A percentile compares a stretch with the other conserved stretches of the same genome.
Evolutionary conservation across 345 rosid genomes (phyloP).

Genomic region (Sisymbrium irio): DNA sequence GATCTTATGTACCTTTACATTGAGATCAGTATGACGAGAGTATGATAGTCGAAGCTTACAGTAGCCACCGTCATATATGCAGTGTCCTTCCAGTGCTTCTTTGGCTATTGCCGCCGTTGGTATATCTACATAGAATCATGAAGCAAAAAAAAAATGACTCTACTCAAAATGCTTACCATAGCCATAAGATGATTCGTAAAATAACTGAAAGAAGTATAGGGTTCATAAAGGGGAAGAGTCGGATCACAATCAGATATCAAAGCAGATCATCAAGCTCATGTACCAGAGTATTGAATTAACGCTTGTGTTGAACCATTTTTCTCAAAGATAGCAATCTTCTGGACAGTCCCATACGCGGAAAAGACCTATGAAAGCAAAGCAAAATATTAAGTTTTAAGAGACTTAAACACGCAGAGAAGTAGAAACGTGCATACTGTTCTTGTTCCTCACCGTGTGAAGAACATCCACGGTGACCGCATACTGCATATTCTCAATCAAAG

Average conservation of each 20-base stretch:
- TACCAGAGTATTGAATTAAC: conserved; percentile 85
- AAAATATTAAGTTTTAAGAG: background rate
- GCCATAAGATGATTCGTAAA: background rate
- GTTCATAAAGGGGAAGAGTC: background rate
- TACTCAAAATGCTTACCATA: background rate
- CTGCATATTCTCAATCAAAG: conserved; percentile 95
- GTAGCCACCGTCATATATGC: conserved; percentile 99
- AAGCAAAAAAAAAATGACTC: background rate
- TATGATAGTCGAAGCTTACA: conserved; percentile 99
- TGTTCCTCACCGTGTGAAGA: conserved; percentile 69
- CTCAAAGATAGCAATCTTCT: conserved; percentile 95
- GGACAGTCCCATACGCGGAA: conserved; percentile 83
- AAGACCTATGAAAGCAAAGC: conserved; percentile 54
- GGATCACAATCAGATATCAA: conserved; percentile 2
- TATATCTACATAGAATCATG: conserved; percentile 50
- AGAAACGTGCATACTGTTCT: conserved; percentile 10
- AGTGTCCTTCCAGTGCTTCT: conserved; percentile 92
- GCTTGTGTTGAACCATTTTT: conserved; percentile 97
- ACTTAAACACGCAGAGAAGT: background rate
- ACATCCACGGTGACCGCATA: conserved; percentile 94
- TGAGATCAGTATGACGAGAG: conserved; percentile 99
- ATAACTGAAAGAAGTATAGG: background rate
- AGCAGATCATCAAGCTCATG: conserved; percentile 20
- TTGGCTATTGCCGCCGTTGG: conserved; percentile 81
- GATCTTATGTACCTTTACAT: conserved; percentile 88